Evolutionary conservation across 805 yeast genomes (phyloP), one percentile per base, ranked within the genome.

Genomic region (Ogataea zsoltii): DNA sequence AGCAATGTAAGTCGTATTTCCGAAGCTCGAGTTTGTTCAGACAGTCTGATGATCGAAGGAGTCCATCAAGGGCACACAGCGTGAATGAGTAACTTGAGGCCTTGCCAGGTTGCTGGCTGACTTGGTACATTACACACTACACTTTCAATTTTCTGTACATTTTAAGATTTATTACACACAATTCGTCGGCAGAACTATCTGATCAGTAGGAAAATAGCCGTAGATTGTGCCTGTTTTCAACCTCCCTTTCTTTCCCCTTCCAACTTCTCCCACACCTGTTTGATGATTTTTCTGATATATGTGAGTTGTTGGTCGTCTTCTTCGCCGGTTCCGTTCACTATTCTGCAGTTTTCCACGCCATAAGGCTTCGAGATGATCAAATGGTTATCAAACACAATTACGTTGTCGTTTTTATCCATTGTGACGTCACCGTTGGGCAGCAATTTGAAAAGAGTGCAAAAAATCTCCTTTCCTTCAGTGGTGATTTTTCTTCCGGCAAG

Each of bases 231-330:
- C n/a, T n/a, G n/a, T n/a, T n/a, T 6, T 33, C 32, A 79, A 39
- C 85, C 84, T 16, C 85, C 85, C 57, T 77, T 80, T 51, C 71
- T 69, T 41, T 70, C 71, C 17, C 59, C 50, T 38, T 69, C 75
- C 47, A 76, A 56, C 42, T 68, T 68, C 19, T 63, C 62, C 77
- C 81, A 75, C 12, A 74, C 75, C 41, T 73, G 76, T 46, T 69
- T 72, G 11, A 82, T 77, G 43, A 80, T 70, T 53, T 72, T 76
- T 52, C 70, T 69, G 10, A 82, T 60, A 39, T 63, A 62, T 11
- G 51, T 41, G 36, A 66, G 46, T 41, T 63, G 67, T 16, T 59
- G 60, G 34, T 64, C 63, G 35, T 52, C 55, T 7, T 40, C 46
- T 17, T 49, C 53, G 6, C 53, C 61, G n/a, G 54, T 37, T 13